Conservation (phyloP, 495 filamentous ascomycete species). For the Penicillium subrubescens region DNA sequence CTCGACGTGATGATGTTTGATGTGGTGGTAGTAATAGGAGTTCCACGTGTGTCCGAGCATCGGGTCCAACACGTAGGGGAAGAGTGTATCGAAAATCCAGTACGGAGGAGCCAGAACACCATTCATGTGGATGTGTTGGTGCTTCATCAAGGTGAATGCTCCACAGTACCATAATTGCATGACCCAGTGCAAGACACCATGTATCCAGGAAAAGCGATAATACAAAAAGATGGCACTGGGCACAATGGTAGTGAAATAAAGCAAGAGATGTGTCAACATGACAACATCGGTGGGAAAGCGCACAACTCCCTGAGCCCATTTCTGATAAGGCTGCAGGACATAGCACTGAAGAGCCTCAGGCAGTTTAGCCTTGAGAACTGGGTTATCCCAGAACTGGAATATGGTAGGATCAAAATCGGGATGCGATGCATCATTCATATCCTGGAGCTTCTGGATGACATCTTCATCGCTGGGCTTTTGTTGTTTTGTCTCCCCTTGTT, state of each 20-base stretch:
- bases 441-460: constrained; percentile 45
- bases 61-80: constrained; percentile 74
- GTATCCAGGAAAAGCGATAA: constrained; percentile 63
- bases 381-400: constrained; percentile 53
- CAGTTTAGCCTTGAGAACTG: constrained; percentile 36
- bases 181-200: constrained; percentile 62
- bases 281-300: constrained; percentile 69
- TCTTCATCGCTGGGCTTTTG: constrained; percentile 23
- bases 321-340: constrained; percentile 58
- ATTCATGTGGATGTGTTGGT: constrained; percentile 78
- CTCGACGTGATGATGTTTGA: constrained; percentile 84
- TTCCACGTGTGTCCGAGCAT: constrained; percentile 84
- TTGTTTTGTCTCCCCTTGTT: constrained; percentile 22
- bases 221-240: constrained; percentile 67
- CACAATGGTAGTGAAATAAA: constrained; percentile 69
- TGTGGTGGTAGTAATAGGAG: constrained; percentile 81
- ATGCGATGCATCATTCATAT: constrained; percentile 53
- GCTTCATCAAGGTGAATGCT: constrained; percentile 76
- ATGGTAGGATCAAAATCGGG: constrained; percentile 56
- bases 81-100: constrained; percentile 56
- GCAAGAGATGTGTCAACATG: constrained; percentile 73
- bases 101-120: constrained; percentile 62
- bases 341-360: constrained; percentile 42
- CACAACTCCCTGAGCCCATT: constrained; percentile 54
- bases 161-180: constrained; percentile 67